Evolutionary conservation across 75 land plant genomes (phyloP).

Genomic region (Sequoia sempervirens): DNA sequence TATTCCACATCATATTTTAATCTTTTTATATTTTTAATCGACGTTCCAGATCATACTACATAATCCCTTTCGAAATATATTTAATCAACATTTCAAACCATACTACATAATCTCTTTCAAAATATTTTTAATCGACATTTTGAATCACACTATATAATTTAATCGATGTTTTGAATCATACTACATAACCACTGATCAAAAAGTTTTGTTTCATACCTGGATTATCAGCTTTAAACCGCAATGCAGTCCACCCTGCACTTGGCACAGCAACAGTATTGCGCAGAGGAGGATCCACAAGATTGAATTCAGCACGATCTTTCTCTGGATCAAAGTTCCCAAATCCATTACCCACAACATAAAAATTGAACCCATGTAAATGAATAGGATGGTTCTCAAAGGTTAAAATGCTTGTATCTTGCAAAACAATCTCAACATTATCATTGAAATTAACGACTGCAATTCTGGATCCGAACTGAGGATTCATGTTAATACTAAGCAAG

Average conservation of each 20-base stretch:
- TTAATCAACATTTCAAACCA: no score
- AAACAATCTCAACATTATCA: constrained; percentile 20
- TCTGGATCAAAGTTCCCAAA: constrained; percentile 31
- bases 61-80: no score
- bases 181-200: no score
- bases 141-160: no score
- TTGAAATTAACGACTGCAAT: constrained; percentile 22
- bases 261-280: constrained; percentile 61
- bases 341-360: constrained; percentile 37
- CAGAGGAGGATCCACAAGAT: constrained; percentile 51
- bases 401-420: constrained; percentile 25
- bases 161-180: no score
- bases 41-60: no score
- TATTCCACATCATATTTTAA: no score
- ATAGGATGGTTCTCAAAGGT: constrained; percentile 36
- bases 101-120: no score
- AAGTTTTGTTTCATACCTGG: constrained; percentile 26
- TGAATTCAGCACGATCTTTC: constrained; percentile 21
- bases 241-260: constrained; percentile 57
- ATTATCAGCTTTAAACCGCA: constrained; percentile 55
- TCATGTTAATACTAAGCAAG: constrained; percentile 7
- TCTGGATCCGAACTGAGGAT: constrained; percentile 17
- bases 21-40: no score
- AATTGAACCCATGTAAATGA: constrained; percentile 43
- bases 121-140: no score